A percentile compares a stretch with the other conserved stretches of the same genome.
phyloP scores from a whole-genome alignment of 495 filamentous ascomycete species.

The Cladorrhinum samala region DNA sequence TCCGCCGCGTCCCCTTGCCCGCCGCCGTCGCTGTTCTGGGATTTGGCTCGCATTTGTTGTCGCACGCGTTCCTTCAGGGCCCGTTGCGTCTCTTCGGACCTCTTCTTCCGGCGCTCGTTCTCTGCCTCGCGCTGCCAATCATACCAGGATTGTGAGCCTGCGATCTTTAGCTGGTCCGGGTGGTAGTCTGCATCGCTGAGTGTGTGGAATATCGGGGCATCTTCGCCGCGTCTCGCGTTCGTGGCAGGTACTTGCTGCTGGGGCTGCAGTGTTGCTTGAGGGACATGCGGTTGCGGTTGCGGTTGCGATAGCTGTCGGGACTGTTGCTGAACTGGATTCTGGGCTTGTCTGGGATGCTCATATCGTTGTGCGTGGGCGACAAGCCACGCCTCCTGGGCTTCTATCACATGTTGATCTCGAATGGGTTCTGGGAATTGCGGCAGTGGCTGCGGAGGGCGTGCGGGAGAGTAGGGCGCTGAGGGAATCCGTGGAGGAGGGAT shows the following conservation, averaged over 20 bases:
- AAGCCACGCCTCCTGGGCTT: neutral
- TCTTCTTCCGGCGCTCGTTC: neutral
- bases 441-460: neutral
- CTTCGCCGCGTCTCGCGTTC: too few species aligned
- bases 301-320: neutral
- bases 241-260: conserved; percentile 13
- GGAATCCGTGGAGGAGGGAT: conserved; percentile 18
- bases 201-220: neutral
- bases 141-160: neutral
- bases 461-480: neutral
- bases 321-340: conserved; percentile 2
- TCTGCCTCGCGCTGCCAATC: neutral
- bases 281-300: conserved; percentile 5
- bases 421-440: neutral
- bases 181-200: neutral
- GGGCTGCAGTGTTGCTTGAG: conserved; percentile 6
- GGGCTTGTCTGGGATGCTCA: conserved; percentile 6
- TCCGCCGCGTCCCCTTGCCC: neutral
- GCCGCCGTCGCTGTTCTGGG: neutral
- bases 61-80: conserved; percentile 5
- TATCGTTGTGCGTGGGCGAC: conserved; percentile 2
- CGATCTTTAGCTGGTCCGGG: neutral
- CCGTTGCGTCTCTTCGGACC: neutral
- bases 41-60: neutral
- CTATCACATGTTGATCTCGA: neutral